These are phyloP conservation scores for Candida taoyuanica DNA, from an alignment of 805 yeast species.

Conservation along the genomic window DNA sequence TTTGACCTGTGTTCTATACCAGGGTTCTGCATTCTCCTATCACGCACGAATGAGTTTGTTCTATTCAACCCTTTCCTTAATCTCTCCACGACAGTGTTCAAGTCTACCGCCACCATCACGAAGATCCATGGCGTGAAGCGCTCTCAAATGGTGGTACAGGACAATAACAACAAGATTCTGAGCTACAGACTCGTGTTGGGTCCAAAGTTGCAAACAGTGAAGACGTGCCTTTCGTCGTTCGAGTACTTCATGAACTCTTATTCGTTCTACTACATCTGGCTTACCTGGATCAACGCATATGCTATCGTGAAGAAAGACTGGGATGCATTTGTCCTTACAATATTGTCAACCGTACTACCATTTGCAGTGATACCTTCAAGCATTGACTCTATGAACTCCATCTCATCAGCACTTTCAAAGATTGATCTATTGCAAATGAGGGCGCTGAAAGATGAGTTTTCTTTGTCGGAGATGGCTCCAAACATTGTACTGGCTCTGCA, in stretches of 20 bases:
- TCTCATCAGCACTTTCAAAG: constrained; percentile 11
- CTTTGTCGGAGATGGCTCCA: constrained; percentile 52
- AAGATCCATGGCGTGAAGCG: constrained; percentile 11
- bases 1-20: constrained; percentile 31
- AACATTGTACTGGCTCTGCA: constrained; percentile 67
- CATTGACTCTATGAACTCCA: constrained; percentile 10
- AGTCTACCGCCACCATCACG: constrained; percentile 3
- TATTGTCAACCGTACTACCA: constrained; percentile 48
- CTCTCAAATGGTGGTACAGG: constrained; percentile 18
- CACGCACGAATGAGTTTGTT: constrained; percentile 31
- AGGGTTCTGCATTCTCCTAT: constrained; percentile 43
- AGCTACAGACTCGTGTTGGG: constrained; percentile 35
- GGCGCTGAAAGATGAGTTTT: constrained; percentile 27
- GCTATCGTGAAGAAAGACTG: constrained; percentile 48
- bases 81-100: constrained; percentile 34
- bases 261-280: constrained; percentile 52
- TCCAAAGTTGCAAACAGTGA: constrained; percentile 43
- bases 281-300: constrained; percentile 57
- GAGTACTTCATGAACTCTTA: constrained; percentile 53
- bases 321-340: constrained; percentile 50
- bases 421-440: constrained; percentile 17
- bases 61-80: constrained; percentile 58
- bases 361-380: constrained; percentile 29
- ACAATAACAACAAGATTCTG: constrained; percentile 10
- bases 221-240: constrained; percentile 44